phyloP scores from a whole-genome alignment of 495 filamentous ascomycete genomes.

The Neurospora intermedia region DNA sequence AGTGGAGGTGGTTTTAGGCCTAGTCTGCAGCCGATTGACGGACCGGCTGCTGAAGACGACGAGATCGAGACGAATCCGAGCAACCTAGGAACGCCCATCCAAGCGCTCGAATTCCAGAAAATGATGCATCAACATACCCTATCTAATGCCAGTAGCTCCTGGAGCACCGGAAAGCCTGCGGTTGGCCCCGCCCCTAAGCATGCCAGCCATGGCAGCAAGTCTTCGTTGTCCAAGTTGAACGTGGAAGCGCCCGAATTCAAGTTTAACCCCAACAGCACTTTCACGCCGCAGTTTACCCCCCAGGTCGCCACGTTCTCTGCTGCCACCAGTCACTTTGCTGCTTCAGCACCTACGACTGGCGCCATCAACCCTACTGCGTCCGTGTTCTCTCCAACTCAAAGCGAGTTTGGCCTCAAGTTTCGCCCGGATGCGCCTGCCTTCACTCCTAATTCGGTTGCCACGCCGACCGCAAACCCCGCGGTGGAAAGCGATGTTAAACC shows the following conservation, averaged over 20 bases:
- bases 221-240: slow-evolving; percentile 70
- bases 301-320: slow-evolving; percentile 23
- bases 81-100: slow-evolving; percentile 52
- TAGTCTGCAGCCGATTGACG: slow-evolving; percentile 17
- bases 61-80: slow-evolving; percentile 73
- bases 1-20: slow-evolving; percentile 21
- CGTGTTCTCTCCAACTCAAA: slow-evolving; percentile 56
- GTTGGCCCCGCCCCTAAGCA: slow-evolving; percentile 6
- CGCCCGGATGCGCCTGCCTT: slow-evolving; percentile 75
- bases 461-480: slow-evolving; percentile 26
- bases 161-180: slow-evolving; percentile 31
- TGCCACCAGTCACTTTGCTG: slow-evolving; percentile 26
- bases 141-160: slow-evolving; percentile 41
- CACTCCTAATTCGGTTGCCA: slow-evolving; percentile 45
- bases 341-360: slow-evolving; percentile 14
- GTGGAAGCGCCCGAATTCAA: slow-evolving; percentile 82
- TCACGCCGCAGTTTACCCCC: slow-evolving; percentile 42
- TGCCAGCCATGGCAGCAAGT: slow-evolving; percentile 47
- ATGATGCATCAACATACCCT: slow-evolving; percentile 28
- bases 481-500: slow-evolving; percentile 25
- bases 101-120: slow-evolving; percentile 29
- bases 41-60: slow-evolving; percentile 41
- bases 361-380: slow-evolving; percentile 60
- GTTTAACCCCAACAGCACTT: slow-evolving; percentile 55
- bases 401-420: slow-evolving; percentile 64